These are phyloP conservation scores for Paspalum vaginatum DNA, from an alignment of 176 grass and related monocot genomes.

Conservation along the genomic window DNA sequence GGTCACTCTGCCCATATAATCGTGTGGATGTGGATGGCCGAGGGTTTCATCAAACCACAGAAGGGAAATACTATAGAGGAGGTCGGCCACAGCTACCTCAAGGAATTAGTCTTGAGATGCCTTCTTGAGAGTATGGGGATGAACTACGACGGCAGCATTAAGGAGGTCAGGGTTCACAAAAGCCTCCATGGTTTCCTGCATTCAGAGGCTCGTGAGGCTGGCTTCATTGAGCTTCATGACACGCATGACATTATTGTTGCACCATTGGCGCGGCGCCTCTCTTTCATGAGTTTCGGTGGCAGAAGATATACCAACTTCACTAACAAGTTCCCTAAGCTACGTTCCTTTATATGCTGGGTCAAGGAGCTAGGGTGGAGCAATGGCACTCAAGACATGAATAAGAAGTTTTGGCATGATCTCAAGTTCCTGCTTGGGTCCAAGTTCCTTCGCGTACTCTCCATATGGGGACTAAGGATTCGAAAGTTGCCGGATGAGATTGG, in stretches of 20 bases:
- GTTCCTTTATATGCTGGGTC: slow-evolving; percentile 12
- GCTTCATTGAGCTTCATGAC: no score
- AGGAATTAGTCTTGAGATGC: slow-evolving; percentile 23
- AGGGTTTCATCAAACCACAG: slow-evolving; percentile 26
- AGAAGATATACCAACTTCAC: background rate
- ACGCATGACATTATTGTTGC: no score
- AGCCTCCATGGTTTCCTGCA: no score
- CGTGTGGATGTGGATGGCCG: slow-evolving; percentile 15
- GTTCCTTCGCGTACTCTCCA: slow-evolving; percentile 11
- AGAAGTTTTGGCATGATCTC: background rate
- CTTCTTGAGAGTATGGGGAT: no score
- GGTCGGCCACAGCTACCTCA: background rate
- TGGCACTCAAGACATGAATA: background rate
- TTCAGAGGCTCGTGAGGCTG: no score
- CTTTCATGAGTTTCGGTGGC: no score
- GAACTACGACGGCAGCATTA: no score
- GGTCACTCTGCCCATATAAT: background rate
- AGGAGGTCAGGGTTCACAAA: no score
- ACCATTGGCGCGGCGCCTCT: no score
- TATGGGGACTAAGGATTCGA: no score
- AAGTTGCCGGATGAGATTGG: no score
- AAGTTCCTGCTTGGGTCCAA: slow-evolving; percentile 34
- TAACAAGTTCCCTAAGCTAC: slow-evolving; percentile 22
- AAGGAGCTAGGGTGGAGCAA: background rate
- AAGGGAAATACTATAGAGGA: slow-evolving; percentile 33